Evolutionary conservation across 371 early-diverging fungal species (phyloP), one percentile per base, ranked within the genome.

Genomic region (Mortierella polycephala): DNA sequence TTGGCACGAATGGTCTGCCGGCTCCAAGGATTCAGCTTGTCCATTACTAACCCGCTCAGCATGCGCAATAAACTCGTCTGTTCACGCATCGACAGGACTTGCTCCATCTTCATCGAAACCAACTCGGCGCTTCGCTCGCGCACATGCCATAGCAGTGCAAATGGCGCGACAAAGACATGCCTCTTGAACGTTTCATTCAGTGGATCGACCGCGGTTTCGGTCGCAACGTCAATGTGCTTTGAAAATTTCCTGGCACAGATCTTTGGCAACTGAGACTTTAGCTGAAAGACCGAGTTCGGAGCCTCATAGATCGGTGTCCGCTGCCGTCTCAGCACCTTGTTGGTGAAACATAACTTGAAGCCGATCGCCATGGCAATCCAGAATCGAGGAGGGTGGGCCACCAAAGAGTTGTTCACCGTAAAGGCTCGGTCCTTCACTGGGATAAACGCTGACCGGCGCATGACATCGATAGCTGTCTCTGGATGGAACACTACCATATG

Each of bases 161-260:
- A 69, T 9, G 69, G 63, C 1, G 63, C 69, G 10, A 69, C 69
- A 52, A 58, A 69, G 20, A 69, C 59, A 0, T 62, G 52, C n/a
- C 39, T 7, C 59, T 62, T 63, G 53, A 69, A 69, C 5, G 58
- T 63, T 20, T 63, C 63, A 13, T 69, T 69, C 45, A 59, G 8
- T 23, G 51, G 67, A 41, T 59, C 67, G 9, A 58, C 60, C 13
- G 11, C n/a, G 20, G 11, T 50, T 46, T 57, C 57, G 5, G 18
- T 44, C 18, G 62, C 16, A 37, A 67, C 56, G 16, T 67, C 61
- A 8, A 67, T 60, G 18, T 67, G 49, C 13, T 30, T 20, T n/a
- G 56, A 67, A 39, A 60, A 60, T 2, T 67, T 52, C 11, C 21
- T 55, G 16, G 46, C 39, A 3, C 40, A 39, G 14, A 67, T 49